Base-by-base conservation (phyloP, 208 protist genomes). In the Trypanosomatidae sp. region DNA sequence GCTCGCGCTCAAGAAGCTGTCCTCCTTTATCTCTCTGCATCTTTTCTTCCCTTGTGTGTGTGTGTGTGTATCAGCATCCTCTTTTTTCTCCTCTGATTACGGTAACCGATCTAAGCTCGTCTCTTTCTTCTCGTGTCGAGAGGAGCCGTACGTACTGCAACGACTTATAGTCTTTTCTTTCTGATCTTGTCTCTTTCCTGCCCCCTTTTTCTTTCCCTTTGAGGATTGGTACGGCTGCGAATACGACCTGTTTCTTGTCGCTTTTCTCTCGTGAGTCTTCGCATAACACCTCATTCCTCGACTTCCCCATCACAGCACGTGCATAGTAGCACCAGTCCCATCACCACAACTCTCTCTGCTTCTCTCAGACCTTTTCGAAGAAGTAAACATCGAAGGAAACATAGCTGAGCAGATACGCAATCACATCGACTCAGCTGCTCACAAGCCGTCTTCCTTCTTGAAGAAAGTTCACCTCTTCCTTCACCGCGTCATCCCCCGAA, bases 1-100 rank as follows among this genome's bases (percentile, higher is more conserved):
- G 6, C 53, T 17, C 53, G 30, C 53, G 30, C 53, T 9, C 22
- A 58, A 33, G 53, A 58, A 22, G 53, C 10, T 58, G 22, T 17
- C n/a, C 25, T 55, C 22, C 17, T 43, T 64, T 19, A 33, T 58
- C n/a, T 64, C 10, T 64, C 33, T 64, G 28, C 43, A 19, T 39
- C 33, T 44, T 39, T 25, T 41, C 43, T 8, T 44, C 43, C n/a
- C n/a, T 43, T 39, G 62, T 25, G 62, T 67, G 43, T 67, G 62
- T n/a, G 44, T 47, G 43, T 39, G 36, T 66, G 7, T 19, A 12
- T 9, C n/a, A 33, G 36, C n/a, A 22, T 67, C 15, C 44, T n/a
- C 15, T 36, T 49, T 43, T 65, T 67, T 67, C 12, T 67, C 43
- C 7, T 67, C 44, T 49, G 2, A 36, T 67, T 67, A 44, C 28